Evolutionary conservation across 1,284 basidiomycete genomes (phyloP), one percentile per base, ranked within the genome.

Genomic region (Microbotryum intermedium): DNA sequence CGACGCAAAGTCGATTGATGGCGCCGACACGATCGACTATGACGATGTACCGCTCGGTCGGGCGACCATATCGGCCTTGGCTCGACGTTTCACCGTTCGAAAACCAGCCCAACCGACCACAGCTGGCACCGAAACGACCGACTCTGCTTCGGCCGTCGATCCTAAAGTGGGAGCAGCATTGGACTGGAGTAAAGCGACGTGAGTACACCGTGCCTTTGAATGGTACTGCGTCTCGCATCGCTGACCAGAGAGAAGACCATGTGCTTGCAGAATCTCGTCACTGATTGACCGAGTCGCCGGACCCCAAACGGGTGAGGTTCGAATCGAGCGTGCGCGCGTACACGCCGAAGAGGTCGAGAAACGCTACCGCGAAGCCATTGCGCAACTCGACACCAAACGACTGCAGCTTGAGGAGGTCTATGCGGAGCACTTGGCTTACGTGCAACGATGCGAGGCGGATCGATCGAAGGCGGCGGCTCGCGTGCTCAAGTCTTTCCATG

Each of bases 361-460:
- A 16, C 57, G 53, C n/a, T 70, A 68, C 54, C 63, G 58, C 25
- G 28, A 28, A 2, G 64, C 55, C 1, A 55, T 66, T 4, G 48
- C 45, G 25, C 46, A 13, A n/a, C 45, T 34, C 9, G 16, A 16
- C 18, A 11, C 46, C 7, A 23, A 23, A 43, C 6, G 23, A 4
- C 57, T 66, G 69, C 21, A 59, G 7, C 61, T 70, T 53, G 70
- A 71, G 48, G 62, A 67, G 26, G 47, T 61, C 26, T 49, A 65
- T 29, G 52, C 59, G 23, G 47, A 58, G 18, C 64, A 65, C 46
- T 51, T 69, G 25, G 43, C 65, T 8, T 65, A 66, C 50, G 46
- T 60, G 2, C 65, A 70, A 34, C 68, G 66, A 23, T 61, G 58
- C 43, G 70, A 71, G 42, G n/a, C 50, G 13, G 69, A 71, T 34